Conservation (phyloP, 352 stramenopile genomes). For the Aphanomyces stellatus region DNA sequence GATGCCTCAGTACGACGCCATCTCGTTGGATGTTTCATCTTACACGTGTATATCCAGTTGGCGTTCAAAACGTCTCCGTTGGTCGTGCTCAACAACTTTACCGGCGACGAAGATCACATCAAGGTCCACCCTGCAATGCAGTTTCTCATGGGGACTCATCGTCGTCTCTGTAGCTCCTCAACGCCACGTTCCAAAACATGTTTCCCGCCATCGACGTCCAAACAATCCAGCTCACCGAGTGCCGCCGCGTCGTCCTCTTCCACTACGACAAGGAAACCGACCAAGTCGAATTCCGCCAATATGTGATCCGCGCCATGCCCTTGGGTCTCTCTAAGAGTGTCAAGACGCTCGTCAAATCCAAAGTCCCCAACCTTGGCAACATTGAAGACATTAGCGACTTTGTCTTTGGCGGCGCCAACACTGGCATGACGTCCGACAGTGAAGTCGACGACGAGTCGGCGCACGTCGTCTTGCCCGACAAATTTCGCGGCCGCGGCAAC, state of each 20-base stretch:
- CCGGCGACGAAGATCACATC: constrained; percentile 74
- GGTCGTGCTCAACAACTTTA: constrained; percentile 99
- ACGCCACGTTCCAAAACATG: constrained; percentile 99
- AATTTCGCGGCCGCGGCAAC: constrained; percentile 90
- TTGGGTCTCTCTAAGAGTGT: constrained; percentile 89
- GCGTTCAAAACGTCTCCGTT: constrained; percentile 89
- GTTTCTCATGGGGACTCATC: not conserved
- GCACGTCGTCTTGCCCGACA: constrained; percentile 88
- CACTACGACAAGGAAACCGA: constrained; percentile 91
- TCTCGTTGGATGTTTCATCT: not conserved
- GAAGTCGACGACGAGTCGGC: constrained; percentile 93
- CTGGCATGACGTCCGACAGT: constrained; percentile 85
- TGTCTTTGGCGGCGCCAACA: constrained; percentile 75
- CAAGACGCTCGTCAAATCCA: constrained; percentile 87
- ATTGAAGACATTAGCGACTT: constrained; percentile 96
- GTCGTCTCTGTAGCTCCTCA: constrained; percentile 91
- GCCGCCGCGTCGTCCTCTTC: constrained; percentile 95
- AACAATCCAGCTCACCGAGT: constrained; percentile 92
- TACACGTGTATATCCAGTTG: no score
- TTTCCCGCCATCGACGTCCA: constrained; percentile 98
- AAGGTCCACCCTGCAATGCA: constrained; percentile 24
- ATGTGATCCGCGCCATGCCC: constrained; percentile 92
- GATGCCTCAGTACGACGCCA: constrained; percentile 50
- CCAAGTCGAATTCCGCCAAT: constrained; percentile 95
- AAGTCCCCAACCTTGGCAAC: constrained; percentile 91